These are phyloP conservation scores for Penicillium bovifimosum DNA, from an alignment of 495 filamentous ascomycete genomes.

Conservation along the genomic window DNA sequence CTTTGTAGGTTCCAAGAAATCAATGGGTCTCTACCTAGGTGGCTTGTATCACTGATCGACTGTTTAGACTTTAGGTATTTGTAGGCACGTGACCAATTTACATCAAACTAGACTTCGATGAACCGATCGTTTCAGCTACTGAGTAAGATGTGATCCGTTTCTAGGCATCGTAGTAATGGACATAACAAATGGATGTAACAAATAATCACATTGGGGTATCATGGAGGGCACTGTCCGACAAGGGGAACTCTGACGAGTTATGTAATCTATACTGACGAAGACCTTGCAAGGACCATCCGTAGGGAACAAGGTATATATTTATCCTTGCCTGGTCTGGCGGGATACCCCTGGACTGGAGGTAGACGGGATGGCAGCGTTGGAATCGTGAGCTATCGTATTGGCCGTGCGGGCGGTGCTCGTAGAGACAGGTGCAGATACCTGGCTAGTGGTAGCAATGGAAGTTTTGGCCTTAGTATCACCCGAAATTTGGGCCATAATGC, in stretches of 20 bases:
- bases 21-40: background rate
- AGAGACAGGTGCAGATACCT: background rate
- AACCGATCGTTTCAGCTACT: background rate
- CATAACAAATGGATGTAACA: background rate
- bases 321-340: background rate
- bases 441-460: background rate
- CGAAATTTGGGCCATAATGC: background rate
- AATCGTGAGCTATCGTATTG: background rate
- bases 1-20: background rate
- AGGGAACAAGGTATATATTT: background rate
- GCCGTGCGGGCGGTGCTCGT: background rate
- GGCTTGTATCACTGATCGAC: background rate
- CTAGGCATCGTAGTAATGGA: background rate
- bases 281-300: background rate
- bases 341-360: background rate
- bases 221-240: too few species aligned
- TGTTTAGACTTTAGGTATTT: background rate
- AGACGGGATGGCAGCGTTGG: background rate
- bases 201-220: background rate
- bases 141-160: background rate
- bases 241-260: background rate
- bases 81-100: background rate
- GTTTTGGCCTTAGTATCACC: background rate
- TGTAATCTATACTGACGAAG: background rate
- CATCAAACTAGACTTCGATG: background rate